phyloP scores from a whole-genome alignment of 352 stramenopile species.

The Phytophthora crassamura region DNA sequence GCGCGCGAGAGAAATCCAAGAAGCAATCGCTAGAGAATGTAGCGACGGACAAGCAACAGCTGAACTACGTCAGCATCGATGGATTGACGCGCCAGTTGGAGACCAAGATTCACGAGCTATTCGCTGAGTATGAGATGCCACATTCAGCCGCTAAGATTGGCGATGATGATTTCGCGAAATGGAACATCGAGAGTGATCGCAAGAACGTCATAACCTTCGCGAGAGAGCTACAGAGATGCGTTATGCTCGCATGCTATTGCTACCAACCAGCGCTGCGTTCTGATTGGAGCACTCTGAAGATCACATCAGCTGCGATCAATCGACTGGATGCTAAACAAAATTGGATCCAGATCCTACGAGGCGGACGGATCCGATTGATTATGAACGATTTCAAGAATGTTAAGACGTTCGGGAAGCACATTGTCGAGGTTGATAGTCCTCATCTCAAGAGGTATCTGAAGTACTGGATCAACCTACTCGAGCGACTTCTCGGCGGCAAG shows the following conservation, averaged over 20 bases:
- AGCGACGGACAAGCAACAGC: too few species aligned
- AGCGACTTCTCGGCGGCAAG: neutral
- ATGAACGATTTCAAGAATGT: neutral
- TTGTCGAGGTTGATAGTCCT: neutral
- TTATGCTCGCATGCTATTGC: constrained; percentile 3
- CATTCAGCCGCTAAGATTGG: neutral
- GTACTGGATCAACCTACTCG: constrained; percentile 3
- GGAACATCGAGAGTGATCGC: neutral
- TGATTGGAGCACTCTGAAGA: neutral
- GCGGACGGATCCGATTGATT: too few species aligned
- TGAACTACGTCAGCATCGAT: too few species aligned
- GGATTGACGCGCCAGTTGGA: too few species aligned
- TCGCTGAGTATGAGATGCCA: neutral
- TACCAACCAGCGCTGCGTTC: neutral
- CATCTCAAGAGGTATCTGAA: neutral
- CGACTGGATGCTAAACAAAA: too few species aligned
- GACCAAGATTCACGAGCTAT: neutral
- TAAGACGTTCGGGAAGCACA: neutral
- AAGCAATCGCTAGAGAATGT: too few species aligned
- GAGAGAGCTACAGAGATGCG: neutral
- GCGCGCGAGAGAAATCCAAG: neutral
- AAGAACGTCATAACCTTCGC: neutral
- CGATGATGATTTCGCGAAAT: neutral
- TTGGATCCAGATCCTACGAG: too few species aligned
- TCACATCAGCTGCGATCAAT: neutral